A percentile compares a stretch with the other conserved stretches of the same genome.
Evolutionary conservation across 2,329 filamentous ascomycete species (phyloP).

Genomic region (Trichoderma brevicompactum): DNA sequence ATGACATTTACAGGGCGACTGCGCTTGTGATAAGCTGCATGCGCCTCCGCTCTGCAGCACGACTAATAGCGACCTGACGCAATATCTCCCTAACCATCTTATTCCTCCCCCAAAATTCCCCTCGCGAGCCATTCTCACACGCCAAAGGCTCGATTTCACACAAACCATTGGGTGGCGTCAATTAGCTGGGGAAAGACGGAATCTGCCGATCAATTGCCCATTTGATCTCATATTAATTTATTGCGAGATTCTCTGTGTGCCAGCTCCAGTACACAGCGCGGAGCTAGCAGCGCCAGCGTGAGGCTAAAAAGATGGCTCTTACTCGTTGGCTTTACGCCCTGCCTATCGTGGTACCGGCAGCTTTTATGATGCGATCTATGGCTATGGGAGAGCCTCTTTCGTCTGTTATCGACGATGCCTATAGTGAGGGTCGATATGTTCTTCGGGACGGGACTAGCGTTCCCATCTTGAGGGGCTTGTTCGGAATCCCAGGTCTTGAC

Average conservation of each 20-base stretch:
- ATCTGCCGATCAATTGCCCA: too few species aligned
- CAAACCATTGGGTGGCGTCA: background rate
- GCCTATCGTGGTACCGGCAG: constrained; percentile 24
- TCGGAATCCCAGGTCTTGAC: constrained; percentile 34
- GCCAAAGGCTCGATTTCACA: background rate
- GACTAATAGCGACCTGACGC: background rate
- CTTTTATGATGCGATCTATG: constrained; percentile 16
- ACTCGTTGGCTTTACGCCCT: constrained; percentile 21
- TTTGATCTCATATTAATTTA: too few species aligned
- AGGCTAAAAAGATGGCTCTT: constrained; percentile 9
- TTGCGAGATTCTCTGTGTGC: background rate
- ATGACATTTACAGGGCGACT: constrained; percentile 17
- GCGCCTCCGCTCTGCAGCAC: background rate
- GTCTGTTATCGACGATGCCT: background rate
- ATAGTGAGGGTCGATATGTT: background rate
- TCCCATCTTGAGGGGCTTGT: constrained; percentile 32
- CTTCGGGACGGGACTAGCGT: constrained; percentile 27
- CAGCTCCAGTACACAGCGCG: background rate
- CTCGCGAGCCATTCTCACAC: constrained; percentile 1
- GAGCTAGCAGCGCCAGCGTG: background rate
- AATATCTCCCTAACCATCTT: background rate
- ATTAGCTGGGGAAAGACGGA: background rate
- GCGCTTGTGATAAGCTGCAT: constrained; percentile 7
- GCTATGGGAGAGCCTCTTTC: constrained; percentile 1
- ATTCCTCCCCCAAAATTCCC: background rate